Evolutionary conservation across 2,329 filamentous ascomycete species (phyloP).

Genomic region (Harringtonia lauricola): DNA sequence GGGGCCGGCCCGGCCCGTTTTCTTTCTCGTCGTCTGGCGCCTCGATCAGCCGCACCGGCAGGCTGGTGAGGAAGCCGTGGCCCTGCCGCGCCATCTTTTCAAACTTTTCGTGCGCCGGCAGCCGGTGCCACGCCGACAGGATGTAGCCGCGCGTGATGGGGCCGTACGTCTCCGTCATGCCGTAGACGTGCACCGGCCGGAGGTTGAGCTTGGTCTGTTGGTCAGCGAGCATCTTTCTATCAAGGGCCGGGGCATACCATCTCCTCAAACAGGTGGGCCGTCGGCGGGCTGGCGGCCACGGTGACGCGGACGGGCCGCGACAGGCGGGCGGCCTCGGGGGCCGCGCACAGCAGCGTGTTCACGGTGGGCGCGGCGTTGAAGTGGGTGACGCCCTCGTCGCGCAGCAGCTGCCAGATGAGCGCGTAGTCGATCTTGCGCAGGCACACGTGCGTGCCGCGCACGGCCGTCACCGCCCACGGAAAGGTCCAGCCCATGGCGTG

Average conservation of each 20-base stretch:
- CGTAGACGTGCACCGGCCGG: slow-evolving; percentile 87
- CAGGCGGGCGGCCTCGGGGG: slow-evolving; percentile 62
- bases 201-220: slow-evolving; percentile 57
- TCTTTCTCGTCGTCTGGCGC: not conserved
- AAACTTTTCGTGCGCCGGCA: slow-evolving; percentile 69
- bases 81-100: slow-evolving; percentile 88
- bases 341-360: slow-evolving; percentile 81
- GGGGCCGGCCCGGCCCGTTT: too few relatives aligned
- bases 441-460: slow-evolving; percentile 90
- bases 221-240: too few relatives aligned
- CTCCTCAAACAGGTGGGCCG: slow-evolving; percentile 80
- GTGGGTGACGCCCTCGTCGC: slow-evolving; percentile 79
- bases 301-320: slow-evolving; percentile 69
- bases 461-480: slow-evolving; percentile 80
- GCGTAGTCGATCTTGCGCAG: slow-evolving; percentile 92
- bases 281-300: slow-evolving; percentile 85
- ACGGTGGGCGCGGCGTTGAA: slow-evolving; percentile 95
- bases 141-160: slow-evolving; percentile 92
- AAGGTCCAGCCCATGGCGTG: slow-evolving; percentile 74
- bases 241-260: slow-evolving; percentile 49
- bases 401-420: slow-evolving; percentile 80
- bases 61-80: slow-evolving; percentile 75
- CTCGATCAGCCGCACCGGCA: slow-evolving; percentile 75
- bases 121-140: slow-evolving; percentile 70
- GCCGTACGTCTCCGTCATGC: slow-evolving; percentile 79